phyloP scores from a whole-genome alignment of 306 rosid species.

The Fagus crenata region DNA sequence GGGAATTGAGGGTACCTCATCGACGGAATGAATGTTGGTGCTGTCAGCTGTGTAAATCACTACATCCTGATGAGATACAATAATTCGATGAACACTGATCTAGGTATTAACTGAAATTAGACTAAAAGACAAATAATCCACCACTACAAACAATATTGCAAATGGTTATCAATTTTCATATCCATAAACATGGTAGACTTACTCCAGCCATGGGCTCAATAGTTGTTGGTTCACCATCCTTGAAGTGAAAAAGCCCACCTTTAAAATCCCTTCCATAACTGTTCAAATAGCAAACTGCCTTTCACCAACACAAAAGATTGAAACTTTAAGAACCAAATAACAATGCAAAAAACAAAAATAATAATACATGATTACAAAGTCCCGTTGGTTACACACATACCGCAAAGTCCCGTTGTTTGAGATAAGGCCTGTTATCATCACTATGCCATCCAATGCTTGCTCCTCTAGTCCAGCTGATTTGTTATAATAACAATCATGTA shows the following conservation, averaged over 20 bases:
- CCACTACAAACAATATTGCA: not conserved
- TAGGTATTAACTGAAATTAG: slow-evolving; percentile 3
- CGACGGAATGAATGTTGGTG: slow-evolving; percentile 78
- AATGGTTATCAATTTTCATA: not conserved
- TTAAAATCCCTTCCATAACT: slow-evolving; percentile 65
- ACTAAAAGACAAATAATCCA: not conserved
- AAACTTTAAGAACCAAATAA: not conserved
- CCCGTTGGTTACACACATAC: slow-evolving; percentile 39
- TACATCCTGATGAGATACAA: slow-evolving; percentile 60
- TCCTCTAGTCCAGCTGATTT: slow-evolving; percentile 76
- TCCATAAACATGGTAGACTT: slow-evolving; percentile 39
- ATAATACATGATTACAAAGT: too few relatives aligned
- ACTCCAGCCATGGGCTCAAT: slow-evolving; percentile 71
- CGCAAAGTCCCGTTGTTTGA: slow-evolving; percentile 79
- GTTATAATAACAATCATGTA: not conserved
- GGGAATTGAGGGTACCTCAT: slow-evolving; percentile 63
- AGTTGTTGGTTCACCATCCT: slow-evolving; percentile 67
- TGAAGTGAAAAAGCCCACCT: slow-evolving; percentile 85
- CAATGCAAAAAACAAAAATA: not conserved
- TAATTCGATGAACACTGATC: not conserved
- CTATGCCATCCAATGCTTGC: slow-evolving; percentile 97
- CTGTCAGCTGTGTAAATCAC: slow-evolving; percentile 78
- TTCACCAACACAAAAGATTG: slow-evolving; percentile 35
- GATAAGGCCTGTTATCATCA: slow-evolving; percentile 87
- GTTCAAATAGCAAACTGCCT: slow-evolving; percentile 90